Conservation (phyloP, 164 flowering plant species). For the Aristolochia contorta region DNA sequence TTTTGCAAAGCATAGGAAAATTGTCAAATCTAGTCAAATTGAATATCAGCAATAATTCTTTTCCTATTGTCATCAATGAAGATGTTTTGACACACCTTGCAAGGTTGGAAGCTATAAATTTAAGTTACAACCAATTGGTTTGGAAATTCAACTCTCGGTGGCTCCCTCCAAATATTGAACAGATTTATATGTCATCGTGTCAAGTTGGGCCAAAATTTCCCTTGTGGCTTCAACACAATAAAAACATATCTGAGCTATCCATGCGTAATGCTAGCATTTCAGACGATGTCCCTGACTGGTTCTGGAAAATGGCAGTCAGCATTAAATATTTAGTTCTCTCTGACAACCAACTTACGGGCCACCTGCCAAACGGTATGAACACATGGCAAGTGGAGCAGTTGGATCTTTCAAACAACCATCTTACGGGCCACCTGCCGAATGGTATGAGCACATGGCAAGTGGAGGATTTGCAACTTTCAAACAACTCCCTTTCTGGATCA, state of each 20-base stretch:
- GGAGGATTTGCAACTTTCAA: conserved; percentile 1
- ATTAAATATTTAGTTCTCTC: conserved; percentile 1
- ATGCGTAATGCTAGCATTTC: conserved; percentile 4
- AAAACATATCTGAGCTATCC: neutral
- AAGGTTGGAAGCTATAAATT: no score
- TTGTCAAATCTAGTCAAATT: no score
- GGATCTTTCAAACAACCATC: no score
- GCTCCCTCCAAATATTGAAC: conserved; percentile 6
- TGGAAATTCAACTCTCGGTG: conserved; percentile 1
- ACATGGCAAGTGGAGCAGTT: neutral
- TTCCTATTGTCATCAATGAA: no score
- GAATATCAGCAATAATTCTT: no score
- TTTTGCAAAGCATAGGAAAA: no score
- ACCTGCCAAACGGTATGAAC: neutral
- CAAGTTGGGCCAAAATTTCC: conserved; percentile 8
- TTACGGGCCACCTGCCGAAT: no score
- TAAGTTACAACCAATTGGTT: no score
- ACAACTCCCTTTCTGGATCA: conserved; percentile 10
- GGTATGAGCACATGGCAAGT: no score
- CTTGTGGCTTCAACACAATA: conserved; percentile 6
- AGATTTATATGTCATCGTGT: neutral
- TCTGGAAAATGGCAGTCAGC: neutral
- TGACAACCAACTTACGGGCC: conserved; percentile 3
- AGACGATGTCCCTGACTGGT: conserved; percentile 10
- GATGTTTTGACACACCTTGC: no score